These are phyloP conservation scores for Termitomyces sp. DNA, from an alignment of 768 basidiomycete species.

Conservation along the genomic window DNA sequence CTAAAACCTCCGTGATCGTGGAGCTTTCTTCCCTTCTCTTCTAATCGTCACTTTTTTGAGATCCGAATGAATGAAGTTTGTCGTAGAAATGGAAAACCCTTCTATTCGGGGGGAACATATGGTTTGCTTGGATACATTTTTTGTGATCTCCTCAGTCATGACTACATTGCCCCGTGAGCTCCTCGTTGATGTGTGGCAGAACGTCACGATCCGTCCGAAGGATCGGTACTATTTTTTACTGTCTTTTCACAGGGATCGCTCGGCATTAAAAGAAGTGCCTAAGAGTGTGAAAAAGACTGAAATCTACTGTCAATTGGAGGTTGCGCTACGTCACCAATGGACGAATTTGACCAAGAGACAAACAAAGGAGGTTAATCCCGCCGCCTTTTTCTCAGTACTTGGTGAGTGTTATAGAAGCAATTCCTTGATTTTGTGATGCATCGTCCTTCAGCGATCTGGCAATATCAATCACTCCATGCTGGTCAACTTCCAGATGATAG, in stretches of 20 bases:
- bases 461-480: conserved; percentile 60
- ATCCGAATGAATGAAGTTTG: conserved; percentile 76
- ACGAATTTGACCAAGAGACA: conserved; percentile 61
- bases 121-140: conserved; percentile 93
- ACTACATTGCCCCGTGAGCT: conserved; percentile 80
- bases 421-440: background rate
- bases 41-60: conserved; percentile 32
- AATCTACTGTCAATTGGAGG: conserved; percentile 58
- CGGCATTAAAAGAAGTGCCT: conserved; percentile 48
- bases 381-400: conserved; percentile 61
- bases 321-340: conserved; percentile 68
- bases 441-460: conserved; percentile 62
- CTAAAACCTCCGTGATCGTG: conserved; percentile 5
- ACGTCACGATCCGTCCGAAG: conserved; percentile 6
- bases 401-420: conserved; percentile 35
- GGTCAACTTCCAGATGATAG: conserved; percentile 50
- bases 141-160: conserved; percentile 84
- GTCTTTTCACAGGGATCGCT: conserved; percentile 47
- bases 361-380: conserved; percentile 82
- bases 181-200: conserved; percentile 2
- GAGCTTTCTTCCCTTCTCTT: background rate
- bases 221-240: conserved; percentile 7
- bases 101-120: conserved; percentile 91
- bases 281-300: conserved; percentile 56
- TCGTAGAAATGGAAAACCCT: conserved; percentile 64